These are phyloP conservation scores for Penstemon newberryi DNA, from an alignment of 257 asterid genomes.

Conservation along the genomic window DNA sequence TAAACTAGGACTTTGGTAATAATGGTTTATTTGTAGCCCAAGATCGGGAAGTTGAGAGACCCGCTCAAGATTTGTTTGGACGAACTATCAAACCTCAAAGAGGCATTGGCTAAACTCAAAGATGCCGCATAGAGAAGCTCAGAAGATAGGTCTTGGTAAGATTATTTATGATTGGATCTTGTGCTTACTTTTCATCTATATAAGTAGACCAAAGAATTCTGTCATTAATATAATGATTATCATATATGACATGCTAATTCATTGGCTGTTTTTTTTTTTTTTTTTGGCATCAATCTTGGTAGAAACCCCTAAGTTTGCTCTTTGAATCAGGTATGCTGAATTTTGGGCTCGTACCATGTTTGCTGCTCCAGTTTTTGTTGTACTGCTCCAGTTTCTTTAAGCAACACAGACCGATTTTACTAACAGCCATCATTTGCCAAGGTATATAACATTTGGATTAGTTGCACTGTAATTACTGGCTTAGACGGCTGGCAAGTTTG, in stretches of 20 bases:
- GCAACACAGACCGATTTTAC: no score
- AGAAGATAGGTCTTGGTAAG: slow-evolving; percentile 31
- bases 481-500: no score
- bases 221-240: not conserved
- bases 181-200: slow-evolving; percentile 4
- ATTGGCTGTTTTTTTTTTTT: not conserved
- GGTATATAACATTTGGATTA: no score
- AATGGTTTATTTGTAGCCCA: slow-evolving; percentile 40
- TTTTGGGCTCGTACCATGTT: slow-evolving; percentile 19
- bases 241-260: no score
- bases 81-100: slow-evolving; percentile 58
- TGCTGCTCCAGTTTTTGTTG: slow-evolving; percentile 9
- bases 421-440: no score
- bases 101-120: slow-evolving; percentile 51
- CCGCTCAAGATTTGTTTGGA: slow-evolving; percentile 59
- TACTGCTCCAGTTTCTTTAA: no score
- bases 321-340: slow-evolving; percentile 28
- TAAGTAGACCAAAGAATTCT: not conserved
- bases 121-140: slow-evolving; percentile 26
- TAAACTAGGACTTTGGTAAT: slow-evolving; percentile 15
- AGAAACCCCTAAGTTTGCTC: slow-evolving; percentile 11
- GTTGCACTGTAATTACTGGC: no score
- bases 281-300: slow-evolving; percentile 1
- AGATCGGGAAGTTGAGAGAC: slow-evolving; percentile 51
- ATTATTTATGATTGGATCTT: slow-evolving; percentile 9